Conservation (phyloP, 2,329 filamentous ascomycete species). For the Trichophyton equinum region DNA sequence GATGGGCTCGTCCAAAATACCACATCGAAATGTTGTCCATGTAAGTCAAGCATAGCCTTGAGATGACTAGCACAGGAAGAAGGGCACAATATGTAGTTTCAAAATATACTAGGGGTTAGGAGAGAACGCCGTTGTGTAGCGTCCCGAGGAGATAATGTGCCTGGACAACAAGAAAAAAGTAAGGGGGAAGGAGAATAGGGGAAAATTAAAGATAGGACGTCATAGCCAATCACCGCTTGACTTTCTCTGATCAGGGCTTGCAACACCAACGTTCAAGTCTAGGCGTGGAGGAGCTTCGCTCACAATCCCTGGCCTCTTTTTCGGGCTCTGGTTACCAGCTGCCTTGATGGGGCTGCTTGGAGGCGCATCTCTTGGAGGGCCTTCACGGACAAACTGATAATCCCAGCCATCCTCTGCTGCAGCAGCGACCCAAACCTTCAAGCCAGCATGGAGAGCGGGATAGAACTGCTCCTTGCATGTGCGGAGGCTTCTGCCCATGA, state of each 20-base stretch:
- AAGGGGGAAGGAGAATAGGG: background rate
- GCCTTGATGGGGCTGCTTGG: constrained; percentile 37
- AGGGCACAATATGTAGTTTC: background rate
- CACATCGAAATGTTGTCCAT: background rate
- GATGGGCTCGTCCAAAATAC: background rate
- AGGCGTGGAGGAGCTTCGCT: constrained; percentile 48
- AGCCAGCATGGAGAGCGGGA: constrained; percentile 73
- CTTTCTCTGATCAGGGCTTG: background rate
- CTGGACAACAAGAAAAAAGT: background rate
- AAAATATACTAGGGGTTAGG: background rate
- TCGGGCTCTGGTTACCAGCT: constrained; percentile 22
- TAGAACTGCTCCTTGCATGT: constrained; percentile 98
- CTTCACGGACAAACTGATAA: constrained; percentile 58
- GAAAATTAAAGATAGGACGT: constrained; percentile 2
- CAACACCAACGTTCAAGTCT: constrained; percentile 25
- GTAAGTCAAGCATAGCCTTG: background rate
- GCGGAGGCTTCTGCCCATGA: constrained; percentile 70
- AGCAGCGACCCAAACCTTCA: constrained; percentile 82
- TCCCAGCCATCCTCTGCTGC: constrained; percentile 82
- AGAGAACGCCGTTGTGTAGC: background rate
- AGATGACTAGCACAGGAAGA: background rate
- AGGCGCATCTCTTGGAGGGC: constrained; percentile 30
- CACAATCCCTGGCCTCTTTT: constrained; percentile 29
- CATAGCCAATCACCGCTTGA: constrained; percentile 1
- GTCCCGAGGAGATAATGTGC: background rate